Evolutionary conservation across 768 basidiomycete species (phyloP), one percentile per base, ranked within the genome.

Genomic region (Hemileccinum impolitum): DNA sequence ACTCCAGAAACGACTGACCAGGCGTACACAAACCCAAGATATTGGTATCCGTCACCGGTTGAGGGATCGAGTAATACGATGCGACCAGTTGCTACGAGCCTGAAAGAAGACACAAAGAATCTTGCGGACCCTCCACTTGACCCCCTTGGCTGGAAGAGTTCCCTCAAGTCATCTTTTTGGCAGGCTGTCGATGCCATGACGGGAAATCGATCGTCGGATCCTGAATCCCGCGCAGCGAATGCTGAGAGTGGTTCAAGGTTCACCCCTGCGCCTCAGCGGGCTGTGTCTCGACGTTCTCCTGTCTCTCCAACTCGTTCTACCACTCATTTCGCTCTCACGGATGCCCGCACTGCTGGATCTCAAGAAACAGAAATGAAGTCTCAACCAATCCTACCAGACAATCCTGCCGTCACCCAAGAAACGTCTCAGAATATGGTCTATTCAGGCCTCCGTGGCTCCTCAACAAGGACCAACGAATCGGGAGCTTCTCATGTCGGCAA

Each of bases 161-260:
- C 71, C 19, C 43, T 79, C 55, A 72, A 62, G 49, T 71, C 72
- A 15, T 75, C 75, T 31, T 59, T 81, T 11, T 71, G 75, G 44
- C 71, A 71, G 46, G 78, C 76, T 6, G 72, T 81, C 55, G 77
- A 75, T 55, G 68, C 74, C 2, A 75, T 81, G 43, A 72, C 76
- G 35, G 68, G 74, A n/a, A 73, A 63, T 53, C 55, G 77, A 23
- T 55, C 69, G n/a, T 31, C 50, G 17, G 62, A 48, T 17, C 8
- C 23, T 36, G 51, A 43, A 19, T 19, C 38, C 10, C 28, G 26
- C n/a, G 18, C 9, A 25, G 18, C 8, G 12, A 45, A 47, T 28
- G 2, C 14, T 4, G 47, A 43, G 8, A 28, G 31, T 30, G 54
- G 57, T 18, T 63, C 62, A 12, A 46, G 45, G 26, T 59, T 63